Base-by-base conservation (phyloP, 2,329 filamentous ascomycete genomes). In the Scedosporium minutisporum region DNA sequence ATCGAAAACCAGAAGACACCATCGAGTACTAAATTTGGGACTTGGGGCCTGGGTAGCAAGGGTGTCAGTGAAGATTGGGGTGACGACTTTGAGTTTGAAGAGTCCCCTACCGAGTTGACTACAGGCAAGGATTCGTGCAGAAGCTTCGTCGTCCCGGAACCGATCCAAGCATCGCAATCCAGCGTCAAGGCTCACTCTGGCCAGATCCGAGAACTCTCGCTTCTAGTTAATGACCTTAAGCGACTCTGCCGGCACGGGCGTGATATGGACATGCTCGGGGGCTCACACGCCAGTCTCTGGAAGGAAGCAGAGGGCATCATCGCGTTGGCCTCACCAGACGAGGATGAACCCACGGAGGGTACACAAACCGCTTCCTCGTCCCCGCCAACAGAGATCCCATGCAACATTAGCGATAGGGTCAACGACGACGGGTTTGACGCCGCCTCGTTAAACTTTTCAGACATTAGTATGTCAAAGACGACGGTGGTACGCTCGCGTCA, bases 1-100 rank as follows among this genome's bases (percentile, higher is more conserved):
- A 78, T 74, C 65, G 88, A 81, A 71, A 80, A 73, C 70, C 73
- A 72, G 69, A 88, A 76, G 72, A 78, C 73, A 69, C 65, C 83
- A n/a, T 82, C 75, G 10, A 38, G 33, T 1, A 77, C 82, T 61
- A 93, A 92, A 69, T 93, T 91, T 69, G 88, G 90, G 53, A 93
- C 90, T 1, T 93, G 90, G 90, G 89, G 89, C 2, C 76, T 91
- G 51, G 86, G 88, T n/a, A 87, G 85, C 65, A 93, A 93, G 72
- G 88, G 85, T 16, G 87, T 87, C 10, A 93, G 88, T 65, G 91
- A 96, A 71, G 90, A 95, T 69, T 96, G 91, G 91, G 91, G 93
- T 68, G 89, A 93, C 66, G 91, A 96, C 71, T 95, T 96, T 68
- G 89, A 93, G 64, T 93, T 93, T 70, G 82, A 82, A 7, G 65